A percentile compares a stretch with the other conserved stretches of the same genome.
Evolutionary conservation across 257 asterid genomes (phyloP).

Genomic region (Leptodermis oblonga): DNA sequence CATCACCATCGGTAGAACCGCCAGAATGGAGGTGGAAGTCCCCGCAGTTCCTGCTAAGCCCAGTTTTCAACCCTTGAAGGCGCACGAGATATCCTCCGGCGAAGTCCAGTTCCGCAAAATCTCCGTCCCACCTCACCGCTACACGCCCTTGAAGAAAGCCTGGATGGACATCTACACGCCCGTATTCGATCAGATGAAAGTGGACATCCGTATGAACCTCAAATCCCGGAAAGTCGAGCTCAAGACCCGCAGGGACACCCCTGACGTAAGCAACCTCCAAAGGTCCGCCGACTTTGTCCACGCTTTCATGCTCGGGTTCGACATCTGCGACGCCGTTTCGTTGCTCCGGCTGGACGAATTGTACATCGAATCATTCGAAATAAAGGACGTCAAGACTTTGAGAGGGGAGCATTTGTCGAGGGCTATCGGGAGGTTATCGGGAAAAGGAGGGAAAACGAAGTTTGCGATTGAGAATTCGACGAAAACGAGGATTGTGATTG

Average conservation of each 20-base stretch:
- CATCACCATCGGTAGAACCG: constrained; percentile 12
- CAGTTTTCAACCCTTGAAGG: constrained; percentile 60
- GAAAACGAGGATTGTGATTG: constrained; percentile 76
- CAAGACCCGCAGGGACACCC: constrained; percentile 75
- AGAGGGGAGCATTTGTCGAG: constrained; percentile 82
- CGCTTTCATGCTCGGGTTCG: constrained; percentile 85
- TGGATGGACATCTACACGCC: constrained; percentile 83
- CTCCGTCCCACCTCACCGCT: constrained; percentile 68
- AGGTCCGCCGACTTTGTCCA: constrained; percentile 90
- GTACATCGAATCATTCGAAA: constrained; percentile 77
- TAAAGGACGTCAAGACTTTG: constrained; percentile 82
- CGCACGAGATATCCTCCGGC: constrained; percentile 72
- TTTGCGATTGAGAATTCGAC: constrained; percentile 85
- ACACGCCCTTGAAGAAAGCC: constrained; percentile 68
- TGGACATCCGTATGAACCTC: constrained; percentile 85
- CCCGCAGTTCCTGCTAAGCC: constrained; percentile 43
- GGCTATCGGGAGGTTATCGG: constrained; percentile 81
- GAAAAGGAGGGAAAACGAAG: constrained; percentile 89
- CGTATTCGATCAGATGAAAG: constrained; percentile 66
- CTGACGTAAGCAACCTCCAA: constrained; percentile 81
- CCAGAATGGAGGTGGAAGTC: constrained; percentile 46
- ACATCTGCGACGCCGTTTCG: constrained; percentile 58
- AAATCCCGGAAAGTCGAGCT: constrained; percentile 77
- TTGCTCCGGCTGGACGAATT: constrained; percentile 80
- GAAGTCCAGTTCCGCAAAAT: constrained; percentile 74